Percentiles rank a stretch among this genome's conserved stretches.
phyloP scores from a whole-genome alignment of 2,329 filamentous ascomycete genomes.

The Trematosphaeria pertusa region DNA sequence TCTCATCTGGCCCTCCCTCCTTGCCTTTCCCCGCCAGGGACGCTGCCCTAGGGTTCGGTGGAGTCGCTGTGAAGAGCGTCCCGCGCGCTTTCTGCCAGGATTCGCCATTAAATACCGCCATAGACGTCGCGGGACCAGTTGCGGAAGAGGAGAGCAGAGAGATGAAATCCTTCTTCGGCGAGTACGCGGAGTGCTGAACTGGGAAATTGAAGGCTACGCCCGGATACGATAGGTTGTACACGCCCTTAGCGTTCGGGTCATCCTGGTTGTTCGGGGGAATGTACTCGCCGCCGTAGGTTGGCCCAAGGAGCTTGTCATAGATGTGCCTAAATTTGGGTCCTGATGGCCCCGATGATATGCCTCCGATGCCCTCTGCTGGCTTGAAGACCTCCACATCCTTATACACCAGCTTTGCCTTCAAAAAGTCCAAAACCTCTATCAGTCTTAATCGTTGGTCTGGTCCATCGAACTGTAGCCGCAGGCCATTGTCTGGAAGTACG shows the following conservation, averaged over 20 bases:
- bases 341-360: constrained; percentile 41
- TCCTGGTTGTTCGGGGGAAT: constrained; percentile 68
- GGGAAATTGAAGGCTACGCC: constrained; percentile 94
- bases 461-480: constrained; percentile 91
- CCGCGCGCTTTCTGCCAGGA: constrained; percentile 88
- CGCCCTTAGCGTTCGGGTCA: constrained; percentile 65
- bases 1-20: constrained; percentile 85
- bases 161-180: constrained; percentile 80
- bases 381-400: constrained; percentile 82
- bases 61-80: constrained; percentile 75
- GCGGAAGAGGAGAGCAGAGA: constrained; percentile 81
- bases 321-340: constrained; percentile 87
- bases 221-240: constrained; percentile 91
- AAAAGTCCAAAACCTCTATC: constrained; percentile 90
- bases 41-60: constrained; percentile 76
- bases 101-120: constrained; percentile 88
- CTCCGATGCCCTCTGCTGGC: constrained; percentile 48
- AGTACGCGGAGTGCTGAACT: constrained; percentile 76
- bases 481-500: constrained; percentile 80
- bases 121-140: constrained; percentile 78
- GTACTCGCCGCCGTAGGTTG: constrained; percentile 93
- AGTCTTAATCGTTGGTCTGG: constrained; percentile 89
- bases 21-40: constrained; percentile 73
- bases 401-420: constrained; percentile 82
- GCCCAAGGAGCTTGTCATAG: constrained; percentile 91